These are phyloP conservation scores for Microcera coccophila DNA, from an alignment of 2,329 filamentous ascomycete species.

Conservation along the genomic window DNA sequence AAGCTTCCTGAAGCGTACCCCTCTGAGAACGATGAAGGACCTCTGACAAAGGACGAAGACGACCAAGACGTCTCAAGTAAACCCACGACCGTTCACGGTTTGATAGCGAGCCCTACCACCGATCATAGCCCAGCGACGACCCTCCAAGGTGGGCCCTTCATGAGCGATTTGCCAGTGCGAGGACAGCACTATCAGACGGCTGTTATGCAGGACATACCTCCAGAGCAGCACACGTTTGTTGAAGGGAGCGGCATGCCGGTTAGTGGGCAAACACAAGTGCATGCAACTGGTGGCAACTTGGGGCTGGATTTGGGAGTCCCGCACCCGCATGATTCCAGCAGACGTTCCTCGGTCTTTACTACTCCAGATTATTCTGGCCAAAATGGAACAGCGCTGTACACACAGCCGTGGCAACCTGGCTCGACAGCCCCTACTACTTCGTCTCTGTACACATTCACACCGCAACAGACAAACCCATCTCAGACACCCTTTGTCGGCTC, in stretches of 20 bases:
- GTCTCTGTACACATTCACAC: conserved; percentile 45
- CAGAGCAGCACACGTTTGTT: conserved; percentile 41
- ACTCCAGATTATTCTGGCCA: conserved; percentile 42
- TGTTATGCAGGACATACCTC: conserved; percentile 41
- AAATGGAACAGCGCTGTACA: conserved; percentile 37
- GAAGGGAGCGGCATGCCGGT: conserved; percentile 36
- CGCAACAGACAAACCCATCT: conserved; percentile 34
- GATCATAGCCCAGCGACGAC: conserved; percentile 32
- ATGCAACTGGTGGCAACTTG: conserved; percentile 33
- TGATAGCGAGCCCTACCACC: conserved; percentile 35
- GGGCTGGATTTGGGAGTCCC: conserved; percentile 44
- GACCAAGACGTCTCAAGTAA: conserved; percentile 37
- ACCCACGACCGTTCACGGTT: conserved; percentile 29
- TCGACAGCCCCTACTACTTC: conserved; percentile 40
- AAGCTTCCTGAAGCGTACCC: conserved; percentile 45
- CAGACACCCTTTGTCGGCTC: conserved; percentile 31
- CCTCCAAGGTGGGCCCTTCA: conserved; percentile 34
- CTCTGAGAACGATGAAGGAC: conserved; percentile 45
- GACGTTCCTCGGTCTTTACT: conserved; percentile 44
- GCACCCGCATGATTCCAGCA: conserved; percentile 42
- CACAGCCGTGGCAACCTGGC: conserved; percentile 42
- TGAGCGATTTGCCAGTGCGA: conserved; percentile 44
- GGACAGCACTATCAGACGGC: conserved; percentile 37
- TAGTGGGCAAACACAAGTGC: conserved; percentile 33
- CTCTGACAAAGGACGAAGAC: conserved; percentile 43